Evolutionary conservation across 768 basidiomycete genomes (phyloP).

Genomic region (Rubroboletus satanas): DNA sequence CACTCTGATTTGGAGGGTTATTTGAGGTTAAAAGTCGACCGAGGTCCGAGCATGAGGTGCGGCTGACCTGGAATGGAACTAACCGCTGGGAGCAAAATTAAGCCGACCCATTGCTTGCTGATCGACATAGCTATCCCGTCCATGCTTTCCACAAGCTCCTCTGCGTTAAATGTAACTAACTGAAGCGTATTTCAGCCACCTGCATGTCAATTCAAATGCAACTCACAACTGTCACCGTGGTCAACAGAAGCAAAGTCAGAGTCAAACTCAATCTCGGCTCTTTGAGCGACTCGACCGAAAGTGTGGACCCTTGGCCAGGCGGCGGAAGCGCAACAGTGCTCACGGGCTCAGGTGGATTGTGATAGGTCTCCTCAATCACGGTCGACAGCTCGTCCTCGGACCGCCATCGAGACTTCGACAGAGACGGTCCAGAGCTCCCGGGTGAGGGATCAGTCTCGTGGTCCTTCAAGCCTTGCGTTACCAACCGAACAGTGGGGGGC

Average conservation of each 20-base stretch:
- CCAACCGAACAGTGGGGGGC: constrained; percentile 25
- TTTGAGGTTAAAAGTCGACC: not conserved
- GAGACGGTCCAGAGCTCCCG: constrained; percentile 4
- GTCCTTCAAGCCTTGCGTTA: constrained; percentile 12
- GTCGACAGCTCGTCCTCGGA: constrained; percentile 14
- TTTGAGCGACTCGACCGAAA: constrained; percentile 30
- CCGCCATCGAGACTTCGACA: constrained; percentile 9
- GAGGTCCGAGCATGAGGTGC: not conserved
- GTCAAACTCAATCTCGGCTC: constrained; percentile 57
- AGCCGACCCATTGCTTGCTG: constrained; percentile 83
- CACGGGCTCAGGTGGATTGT: constrained; percentile 10
- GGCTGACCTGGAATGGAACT: constrained; percentile 70
- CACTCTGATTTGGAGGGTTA: constrained; percentile 50
- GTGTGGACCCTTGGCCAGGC: constrained; percentile 15
- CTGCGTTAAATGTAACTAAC: constrained; percentile 60
- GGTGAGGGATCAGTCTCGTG: not conserved
- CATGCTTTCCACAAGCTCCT: constrained; percentile 80
- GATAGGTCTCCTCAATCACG: not conserved
- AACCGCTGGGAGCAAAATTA: constrained; percentile 85
- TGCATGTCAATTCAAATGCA: not conserved
- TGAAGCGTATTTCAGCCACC: constrained; percentile 16
- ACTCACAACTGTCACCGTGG: constrained; percentile 60
- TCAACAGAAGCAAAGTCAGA: constrained; percentile 52
- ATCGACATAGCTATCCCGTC: constrained; percentile 68
- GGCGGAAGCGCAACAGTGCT: constrained; percentile 11